These are phyloP conservation scores for Chlorophyllum brunneum DNA, from an alignment of 768 basidiomycete genomes.

Conservation along the genomic window DNA sequence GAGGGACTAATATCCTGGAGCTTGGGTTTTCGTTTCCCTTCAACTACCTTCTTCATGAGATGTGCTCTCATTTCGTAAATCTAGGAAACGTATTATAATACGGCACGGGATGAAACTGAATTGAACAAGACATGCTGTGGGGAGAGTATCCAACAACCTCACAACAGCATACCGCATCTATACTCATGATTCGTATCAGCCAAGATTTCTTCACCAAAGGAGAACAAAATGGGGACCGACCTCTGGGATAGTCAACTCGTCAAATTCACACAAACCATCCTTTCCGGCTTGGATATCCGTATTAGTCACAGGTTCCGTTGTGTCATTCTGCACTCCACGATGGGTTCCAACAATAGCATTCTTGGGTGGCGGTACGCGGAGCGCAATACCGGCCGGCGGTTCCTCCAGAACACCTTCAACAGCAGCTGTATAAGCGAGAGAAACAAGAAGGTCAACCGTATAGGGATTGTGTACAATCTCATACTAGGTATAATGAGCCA, in stretches of 20 bases:
- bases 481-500: conserved; percentile 37
- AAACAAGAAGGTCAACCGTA: conserved; percentile 67
- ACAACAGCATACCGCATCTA: conserved; percentile 47
- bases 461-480: conserved; percentile 63
- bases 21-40: conserved; percentile 50
- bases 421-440: conserved; percentile 56
- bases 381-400: conserved; percentile 56
- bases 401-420: conserved; percentile 50
- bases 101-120: background rate
- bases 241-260: conserved; percentile 33
- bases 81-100: conserved; percentile 24
- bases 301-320: background rate
- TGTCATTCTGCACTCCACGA: background rate
- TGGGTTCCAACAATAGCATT: conserved; percentile 2
- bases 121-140: conserved; percentile 33
- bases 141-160: conserved; percentile 41
- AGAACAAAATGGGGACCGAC: conserved; percentile 24
- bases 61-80: conserved; percentile 57
- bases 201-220: background rate
- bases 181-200: conserved; percentile 2
- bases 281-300: conserved; percentile 15
- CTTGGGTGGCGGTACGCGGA: conserved; percentile 46
- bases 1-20: conserved; percentile 46
- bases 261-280: conserved; percentile 51
- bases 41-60: conserved; percentile 45